Evolutionary conservation across 129 eudicot genomes (phyloP).

Genomic region (Chrysanthemum makinoi): DNA sequence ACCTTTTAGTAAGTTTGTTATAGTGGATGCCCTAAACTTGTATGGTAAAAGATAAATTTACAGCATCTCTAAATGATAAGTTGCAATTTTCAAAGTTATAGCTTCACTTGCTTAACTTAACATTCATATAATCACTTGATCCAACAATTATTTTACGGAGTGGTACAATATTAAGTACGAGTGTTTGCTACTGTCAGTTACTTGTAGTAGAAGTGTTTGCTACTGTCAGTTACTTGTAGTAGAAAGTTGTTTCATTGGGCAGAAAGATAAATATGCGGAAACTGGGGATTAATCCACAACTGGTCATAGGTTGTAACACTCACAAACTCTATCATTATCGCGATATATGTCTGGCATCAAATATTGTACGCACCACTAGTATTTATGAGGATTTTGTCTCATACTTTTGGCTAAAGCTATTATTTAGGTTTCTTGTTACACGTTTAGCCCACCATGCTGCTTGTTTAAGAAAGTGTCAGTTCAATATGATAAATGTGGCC

Average conservation of each 20-base stretch:
- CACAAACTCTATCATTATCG: constrained; percentile 13
- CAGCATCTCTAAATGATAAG: too few species aligned
- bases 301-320: constrained; percentile 16
- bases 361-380: constrained; percentile 19
- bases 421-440: neutral
- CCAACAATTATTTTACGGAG: too few species aligned
- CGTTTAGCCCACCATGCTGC: neutral
- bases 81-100: too few species aligned
- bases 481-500: too few species aligned
- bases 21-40: too few species aligned
- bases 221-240: neutral
- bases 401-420: neutral
- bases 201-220: constrained; percentile 1
- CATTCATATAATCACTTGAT: too few species aligned
- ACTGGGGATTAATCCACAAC: constrained; percentile 22
- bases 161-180: too few species aligned
- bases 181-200: too few species aligned
- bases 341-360: constrained; percentile 21
- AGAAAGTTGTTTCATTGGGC: neutral
- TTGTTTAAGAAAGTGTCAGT: too few species aligned
- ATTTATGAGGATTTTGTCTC: neutral
- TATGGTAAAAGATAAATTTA: too few species aligned
- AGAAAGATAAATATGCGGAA: constrained; percentile 11
- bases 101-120: too few species aligned
- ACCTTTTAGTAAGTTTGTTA: too few species aligned